Evolutionary conservation across 202 grass and related monocot genomes (phyloP).

Genomic region (Cymbopogon flexuosus): DNA sequence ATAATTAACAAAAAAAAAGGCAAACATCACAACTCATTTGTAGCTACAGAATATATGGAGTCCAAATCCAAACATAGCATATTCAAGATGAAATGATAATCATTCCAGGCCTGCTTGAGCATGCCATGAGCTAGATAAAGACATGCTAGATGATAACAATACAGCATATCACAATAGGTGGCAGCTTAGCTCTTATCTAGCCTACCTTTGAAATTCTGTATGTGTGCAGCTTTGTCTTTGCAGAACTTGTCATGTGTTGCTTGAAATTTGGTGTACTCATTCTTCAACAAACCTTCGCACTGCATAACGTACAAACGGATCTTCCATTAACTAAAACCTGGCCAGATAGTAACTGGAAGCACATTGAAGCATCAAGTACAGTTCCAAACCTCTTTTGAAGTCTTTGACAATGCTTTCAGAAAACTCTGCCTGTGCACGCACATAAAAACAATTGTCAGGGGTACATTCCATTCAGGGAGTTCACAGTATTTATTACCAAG

Average conservation of each 20-base stretch:
- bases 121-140: not conserved
- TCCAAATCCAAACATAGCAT: not conserved
- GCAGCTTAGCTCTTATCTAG: not conserved
- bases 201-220: conserved; percentile 84
- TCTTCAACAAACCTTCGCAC: conserved; percentile 80
- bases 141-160: not conserved
- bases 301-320: conserved; percentile 38
- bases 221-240: conserved; percentile 73
- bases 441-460: conserved; percentile 24
- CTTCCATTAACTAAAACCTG: conserved; percentile 17
- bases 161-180: not conserved
- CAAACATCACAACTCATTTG: not conserved
- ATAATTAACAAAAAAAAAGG: not conserved
- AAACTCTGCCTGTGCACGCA: conserved; percentile 68
- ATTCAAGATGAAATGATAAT: not conserved
- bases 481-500: conserved; percentile 11
- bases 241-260: conserved; percentile 69
- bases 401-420: conserved; percentile 67
- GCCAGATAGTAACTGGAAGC: too few species aligned
- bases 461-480: not conserved
- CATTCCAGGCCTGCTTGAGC: not conserved
- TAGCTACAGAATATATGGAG: not conserved
- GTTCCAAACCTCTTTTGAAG: too few species aligned
- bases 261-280: conserved; percentile 77
- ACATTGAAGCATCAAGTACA: too few species aligned